phyloP scores from a whole-genome alignment of 371 early-diverging fungal genomes.

The Mortierella sp. region DNA sequence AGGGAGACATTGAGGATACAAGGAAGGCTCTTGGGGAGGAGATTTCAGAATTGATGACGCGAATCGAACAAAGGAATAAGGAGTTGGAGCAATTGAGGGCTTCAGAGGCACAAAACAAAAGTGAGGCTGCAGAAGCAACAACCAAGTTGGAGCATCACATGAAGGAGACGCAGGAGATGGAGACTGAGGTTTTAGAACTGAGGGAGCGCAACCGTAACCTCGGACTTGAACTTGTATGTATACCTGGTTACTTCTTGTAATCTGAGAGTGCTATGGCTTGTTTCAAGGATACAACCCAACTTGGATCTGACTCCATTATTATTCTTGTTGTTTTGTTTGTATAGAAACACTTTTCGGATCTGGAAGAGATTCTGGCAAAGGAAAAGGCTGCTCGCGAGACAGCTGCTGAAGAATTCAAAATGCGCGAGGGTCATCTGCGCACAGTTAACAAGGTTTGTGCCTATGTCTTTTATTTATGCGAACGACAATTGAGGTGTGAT shows the following conservation, averaged over 20 bases:
- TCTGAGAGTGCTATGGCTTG: too few relatives aligned
- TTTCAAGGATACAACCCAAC: too few relatives aligned
- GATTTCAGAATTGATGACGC: conserved; percentile 20
- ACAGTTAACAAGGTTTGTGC: conserved; percentile 69
- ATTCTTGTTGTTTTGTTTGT: background rate
- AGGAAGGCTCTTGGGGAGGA: conserved; percentile 18
- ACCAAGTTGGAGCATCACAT: conserved; percentile 3
- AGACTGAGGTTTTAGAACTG: conserved; percentile 18
- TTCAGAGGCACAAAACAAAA: background rate
- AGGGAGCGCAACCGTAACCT: conserved; percentile 11
- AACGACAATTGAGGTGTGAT: background rate
- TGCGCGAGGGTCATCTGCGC: conserved; percentile 75
- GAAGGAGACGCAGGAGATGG: conserved; percentile 1
- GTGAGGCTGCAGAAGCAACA: conserved; percentile 9
- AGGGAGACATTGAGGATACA: conserved; percentile 63
- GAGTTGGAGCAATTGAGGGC: background rate
- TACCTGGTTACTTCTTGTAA: background rate
- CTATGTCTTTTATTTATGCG: background rate
- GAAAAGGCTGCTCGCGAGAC: conserved; percentile 45
- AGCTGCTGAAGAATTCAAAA: conserved; percentile 67
- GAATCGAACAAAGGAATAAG: conserved; percentile 8
- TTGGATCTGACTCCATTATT: too few relatives aligned
- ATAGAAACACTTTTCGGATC: conserved; percentile 39
- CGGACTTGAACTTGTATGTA: conserved; percentile 35
- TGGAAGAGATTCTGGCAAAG: conserved; percentile 30